Base-by-base conservation (phyloP, 2,329 filamentous ascomycete genomes). In the Pseudocercospora vitis region DNA sequence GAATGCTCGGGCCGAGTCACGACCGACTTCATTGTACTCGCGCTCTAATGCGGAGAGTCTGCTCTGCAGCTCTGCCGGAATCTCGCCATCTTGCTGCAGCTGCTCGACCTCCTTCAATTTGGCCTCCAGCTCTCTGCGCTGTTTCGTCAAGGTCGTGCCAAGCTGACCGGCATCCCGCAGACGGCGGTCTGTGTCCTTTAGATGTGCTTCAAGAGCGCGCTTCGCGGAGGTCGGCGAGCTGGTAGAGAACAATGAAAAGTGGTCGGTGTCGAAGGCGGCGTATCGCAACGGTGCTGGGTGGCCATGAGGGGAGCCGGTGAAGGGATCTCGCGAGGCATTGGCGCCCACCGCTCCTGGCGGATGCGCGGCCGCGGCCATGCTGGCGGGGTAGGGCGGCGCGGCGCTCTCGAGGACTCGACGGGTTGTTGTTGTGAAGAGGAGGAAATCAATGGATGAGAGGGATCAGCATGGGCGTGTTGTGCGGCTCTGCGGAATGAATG, bases 1-100 rank as follows among this genome's bases (percentile, higher is more conserved):
- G 69, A 96, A 92, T 2, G 89, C 91, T 60, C 92, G 82, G 37
- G 92, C 90, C 44, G 88, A 94, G 70, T 97, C 92, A 58, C 87
- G 82, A 9, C 91, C 91, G 42, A 97, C 86, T 68, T 96, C 91
- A 70, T 95, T 92, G 75, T 95, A 97, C 67, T 99, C 94, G 71
- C 84, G 89, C 71, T 99, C 94, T 55, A 99, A 84, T 59, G 95
- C 91, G 11, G 84, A 80, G 49, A 99, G 80, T 73, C 88, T 91
- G 65, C 87, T 82, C 55, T 88, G 88, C 65, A 99, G 76, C 61
- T 96, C 91, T 3, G 88, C 84, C 0, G 86, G 86, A 48, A 97
- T 83, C 58, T 96, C 88, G 33, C 64, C 56, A 35, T 66, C 63
- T 19, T 83, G 83, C 62, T 94, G 88, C 39, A 82, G 59, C 67